These are phyloP conservation scores for Neopestalotiopsis rosae DNA, from an alignment of 2,329 filamentous ascomycete species.

Conservation along the genomic window DNA sequence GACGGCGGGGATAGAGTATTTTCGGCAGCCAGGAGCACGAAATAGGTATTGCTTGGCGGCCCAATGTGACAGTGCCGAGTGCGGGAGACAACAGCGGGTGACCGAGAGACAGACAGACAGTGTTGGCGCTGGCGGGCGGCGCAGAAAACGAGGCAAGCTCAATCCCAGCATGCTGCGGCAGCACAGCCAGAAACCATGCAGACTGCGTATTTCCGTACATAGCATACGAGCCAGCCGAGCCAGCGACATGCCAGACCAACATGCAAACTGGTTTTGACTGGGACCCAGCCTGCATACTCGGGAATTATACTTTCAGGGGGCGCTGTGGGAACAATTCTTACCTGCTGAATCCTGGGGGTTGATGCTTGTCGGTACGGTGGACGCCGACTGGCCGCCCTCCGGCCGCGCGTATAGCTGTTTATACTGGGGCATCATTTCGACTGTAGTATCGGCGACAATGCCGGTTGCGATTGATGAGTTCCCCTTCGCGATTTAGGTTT, in stretches of 20 bases:
- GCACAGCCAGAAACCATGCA: not conserved
- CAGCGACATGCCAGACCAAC: not conserved
- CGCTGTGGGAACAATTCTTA: not conserved
- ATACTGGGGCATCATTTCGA: constrained; percentile 13
- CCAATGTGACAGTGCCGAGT: not conserved
- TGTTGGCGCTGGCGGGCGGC: no score
- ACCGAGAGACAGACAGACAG: not conserved
- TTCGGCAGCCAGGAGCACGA: not conserved
- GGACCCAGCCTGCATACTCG: constrained; percentile 1
- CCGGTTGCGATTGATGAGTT: constrained; percentile 3
- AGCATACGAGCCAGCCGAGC: not conserved
- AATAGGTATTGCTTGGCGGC: not conserved
- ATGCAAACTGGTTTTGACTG: not conserved
- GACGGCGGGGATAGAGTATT: not conserved
- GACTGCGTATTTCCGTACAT: not conserved
- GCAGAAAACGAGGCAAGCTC: not conserved
- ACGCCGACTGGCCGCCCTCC: not conserved
- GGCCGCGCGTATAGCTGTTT: constrained; percentile 17
- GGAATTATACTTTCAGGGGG: not conserved
- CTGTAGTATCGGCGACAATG: constrained; percentile 1
- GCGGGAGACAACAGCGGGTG: not conserved
- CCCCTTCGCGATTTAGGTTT: not conserved
- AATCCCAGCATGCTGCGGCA: not conserved
- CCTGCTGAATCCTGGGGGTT: constrained; percentile 13
- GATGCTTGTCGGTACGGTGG: not conserved